phyloP scores from a whole-genome alignment of 2,329 filamentous ascomycete species.

The Helotiales sp. region DNA sequence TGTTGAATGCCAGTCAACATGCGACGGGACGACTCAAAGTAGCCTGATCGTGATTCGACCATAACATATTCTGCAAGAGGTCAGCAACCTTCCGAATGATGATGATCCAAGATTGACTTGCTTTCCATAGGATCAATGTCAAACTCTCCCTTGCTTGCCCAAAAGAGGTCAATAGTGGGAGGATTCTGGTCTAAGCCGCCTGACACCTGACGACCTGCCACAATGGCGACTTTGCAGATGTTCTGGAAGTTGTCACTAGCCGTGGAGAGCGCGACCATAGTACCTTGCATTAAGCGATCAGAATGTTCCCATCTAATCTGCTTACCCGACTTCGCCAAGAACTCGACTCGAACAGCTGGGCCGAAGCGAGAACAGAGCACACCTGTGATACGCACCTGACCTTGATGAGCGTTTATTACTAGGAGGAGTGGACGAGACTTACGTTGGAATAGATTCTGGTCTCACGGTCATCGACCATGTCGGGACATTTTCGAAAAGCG shows the following conservation, averaged over 20 bases:
- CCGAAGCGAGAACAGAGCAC: slow-evolving; percentile 64
- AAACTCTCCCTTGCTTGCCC: slow-evolving; percentile 59
- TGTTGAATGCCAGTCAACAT: slow-evolving; percentile 71
- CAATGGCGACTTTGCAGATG: slow-evolving; percentile 67
- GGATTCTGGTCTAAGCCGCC: slow-evolving; percentile 63
- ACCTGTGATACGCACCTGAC: slow-evolving; percentile 65
- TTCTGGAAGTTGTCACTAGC: slow-evolving; percentile 60
- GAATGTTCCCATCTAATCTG: slow-evolving; percentile 64
- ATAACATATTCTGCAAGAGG: slow-evolving; percentile 52
- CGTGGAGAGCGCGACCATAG: slow-evolving; percentile 53
- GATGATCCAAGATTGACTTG: slow-evolving; percentile 44
- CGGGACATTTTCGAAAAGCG: slow-evolving; percentile 51
- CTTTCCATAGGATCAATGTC: slow-evolving; percentile 66
- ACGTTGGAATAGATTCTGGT: slow-evolving; percentile 72
- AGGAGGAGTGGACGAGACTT: slow-evolving; percentile 19
- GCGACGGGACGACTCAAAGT: slow-evolving; percentile 76
- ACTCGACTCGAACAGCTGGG: slow-evolving; percentile 66
- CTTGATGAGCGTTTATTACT: background rate
- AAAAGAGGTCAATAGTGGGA: slow-evolving; percentile 75
- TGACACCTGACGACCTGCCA: slow-evolving; percentile 68
- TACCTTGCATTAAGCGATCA: slow-evolving; percentile 52
- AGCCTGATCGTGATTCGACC: slow-evolving; percentile 72
- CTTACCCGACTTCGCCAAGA: slow-evolving; percentile 66
- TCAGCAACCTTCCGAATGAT: background rate
- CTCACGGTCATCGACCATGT: slow-evolving; percentile 55